phyloP scores from a whole-genome alignment of 805 yeast genomes.

The Yarrowia keelungensis region DNA sequence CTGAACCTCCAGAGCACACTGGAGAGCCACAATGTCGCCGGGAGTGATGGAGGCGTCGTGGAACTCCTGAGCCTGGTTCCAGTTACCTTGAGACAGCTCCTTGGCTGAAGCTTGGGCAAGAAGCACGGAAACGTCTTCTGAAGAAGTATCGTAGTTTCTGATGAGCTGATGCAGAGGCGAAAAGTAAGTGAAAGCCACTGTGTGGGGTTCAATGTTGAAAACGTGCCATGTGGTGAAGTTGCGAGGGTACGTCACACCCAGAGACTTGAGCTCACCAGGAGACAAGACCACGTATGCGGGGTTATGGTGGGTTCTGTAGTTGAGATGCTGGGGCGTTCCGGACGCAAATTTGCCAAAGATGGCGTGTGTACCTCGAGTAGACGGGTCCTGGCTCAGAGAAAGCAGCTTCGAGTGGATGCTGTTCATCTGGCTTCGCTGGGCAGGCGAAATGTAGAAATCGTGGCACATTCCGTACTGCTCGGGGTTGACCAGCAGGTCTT shows the following conservation, averaged over 20 bases:
- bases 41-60: constrained; percentile 23
- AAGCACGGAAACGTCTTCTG: constrained; percentile 6
- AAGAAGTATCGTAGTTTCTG: constrained; percentile 11
- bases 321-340: constrained; percentile 10
- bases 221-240: constrained; percentile 34
- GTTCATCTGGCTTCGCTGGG: constrained; percentile 22
- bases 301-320: constrained; percentile 4
- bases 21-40: constrained; percentile 24
- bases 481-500: constrained; percentile 35
- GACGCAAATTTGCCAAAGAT: constrained; percentile 4
- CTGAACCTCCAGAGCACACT: constrained; percentile 24
- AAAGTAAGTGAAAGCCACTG: constrained; percentile 29
- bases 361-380: constrained; percentile 1
- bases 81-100: constrained; percentile 30
- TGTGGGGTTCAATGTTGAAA: constrained; percentile 36
- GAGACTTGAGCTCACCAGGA: constrained; percentile 25
- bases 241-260: constrained; percentile 6
- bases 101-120: constrained; percentile 27
- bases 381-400: constrained; percentile 11
- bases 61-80: constrained; percentile 36
- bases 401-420: constrained; percentile 17
- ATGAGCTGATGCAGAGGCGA: constrained; percentile 36
- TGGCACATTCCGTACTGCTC: constrained; percentile 36
- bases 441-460: constrained; percentile 28
- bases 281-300: constrained; percentile 33